Percentiles rank a stretch among this genome's conserved stretches.
phyloP scores from a whole-genome alignment of 139 green algal genomes.

The Chlamydomonas urium region DNA sequence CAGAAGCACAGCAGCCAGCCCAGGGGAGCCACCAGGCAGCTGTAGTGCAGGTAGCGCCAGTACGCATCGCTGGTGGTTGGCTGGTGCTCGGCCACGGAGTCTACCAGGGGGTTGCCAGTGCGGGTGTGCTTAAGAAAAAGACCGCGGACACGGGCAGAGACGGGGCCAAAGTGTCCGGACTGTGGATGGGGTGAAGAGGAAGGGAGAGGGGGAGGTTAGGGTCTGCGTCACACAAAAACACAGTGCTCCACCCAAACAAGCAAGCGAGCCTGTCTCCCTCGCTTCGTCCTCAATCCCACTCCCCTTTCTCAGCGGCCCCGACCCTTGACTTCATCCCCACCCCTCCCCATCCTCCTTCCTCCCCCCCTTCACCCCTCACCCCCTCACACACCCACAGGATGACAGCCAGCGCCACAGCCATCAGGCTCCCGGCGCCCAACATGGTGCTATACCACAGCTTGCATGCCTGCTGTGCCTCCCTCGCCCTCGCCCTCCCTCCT shows the following conservation, averaged over 20 bases:
- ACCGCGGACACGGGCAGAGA: conserved; percentile 7
- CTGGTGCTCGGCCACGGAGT: conserved; percentile 1
- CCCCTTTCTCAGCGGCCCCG: background rate
- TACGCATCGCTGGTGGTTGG: conserved; percentile 13
- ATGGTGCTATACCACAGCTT: background rate
- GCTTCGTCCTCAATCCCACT: background rate
- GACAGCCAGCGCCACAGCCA: background rate
- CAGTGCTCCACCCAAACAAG: background rate
- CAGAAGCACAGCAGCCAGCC: background rate
- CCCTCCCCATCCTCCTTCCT: background rate
- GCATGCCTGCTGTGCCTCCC: background rate
- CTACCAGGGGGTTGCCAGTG: conserved; percentile 17
- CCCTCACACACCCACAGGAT: background rate
- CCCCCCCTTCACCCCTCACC: background rate
- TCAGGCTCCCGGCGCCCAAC: background rate
- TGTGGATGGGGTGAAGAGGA: background rate
- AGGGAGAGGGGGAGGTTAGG: background rate
- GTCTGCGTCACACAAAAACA: background rate
- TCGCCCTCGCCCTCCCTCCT: background rate
- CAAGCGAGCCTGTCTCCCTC: background rate
- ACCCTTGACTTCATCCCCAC: background rate
- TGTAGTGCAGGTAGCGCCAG: conserved; percentile 15
- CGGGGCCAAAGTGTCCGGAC: conserved; percentile 9
- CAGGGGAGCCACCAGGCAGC: background rate
- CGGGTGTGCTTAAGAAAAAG: conserved; percentile 13